These are phyloP conservation scores for Cylindrotheca closterium DNA, from an alignment of 108 stramenopile species.

Conservation along the genomic window DNA sequence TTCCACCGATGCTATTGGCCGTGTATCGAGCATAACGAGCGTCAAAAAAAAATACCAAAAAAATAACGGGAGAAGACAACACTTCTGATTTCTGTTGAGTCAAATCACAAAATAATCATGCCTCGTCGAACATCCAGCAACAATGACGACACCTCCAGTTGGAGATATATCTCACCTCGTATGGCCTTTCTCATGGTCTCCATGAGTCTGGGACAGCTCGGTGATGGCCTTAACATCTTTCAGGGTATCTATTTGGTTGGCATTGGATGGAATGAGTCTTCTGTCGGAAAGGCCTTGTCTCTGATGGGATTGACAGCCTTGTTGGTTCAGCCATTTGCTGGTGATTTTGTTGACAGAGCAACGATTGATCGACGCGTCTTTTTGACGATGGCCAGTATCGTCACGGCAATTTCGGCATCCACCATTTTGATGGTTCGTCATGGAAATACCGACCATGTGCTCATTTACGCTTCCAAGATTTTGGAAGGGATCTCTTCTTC, in stretches of 20 bases:
- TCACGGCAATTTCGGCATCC: conserved; percentile 77
- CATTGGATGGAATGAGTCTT: conserved; percentile 84
- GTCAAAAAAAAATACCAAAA: background rate
- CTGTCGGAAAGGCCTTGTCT: conserved; percentile 71
- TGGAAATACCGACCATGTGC: conserved; percentile 71
- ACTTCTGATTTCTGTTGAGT: background rate
- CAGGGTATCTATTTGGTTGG: conserved; percentile 86
- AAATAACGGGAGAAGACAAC: background rate
- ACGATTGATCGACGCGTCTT: conserved; percentile 72
- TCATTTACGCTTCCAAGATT: conserved; percentile 76
- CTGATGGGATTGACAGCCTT: conserved; percentile 85
- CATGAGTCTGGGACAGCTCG: conserved; percentile 73
- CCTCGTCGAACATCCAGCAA: background rate
- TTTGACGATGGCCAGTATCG: conserved; percentile 52
- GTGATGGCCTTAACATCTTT: conserved; percentile 76
- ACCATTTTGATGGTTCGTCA: conserved; percentile 73
- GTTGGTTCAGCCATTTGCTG: conserved; percentile 79
- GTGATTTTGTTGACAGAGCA: conserved; percentile 76
- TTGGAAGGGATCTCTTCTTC: conserved; percentile 78
- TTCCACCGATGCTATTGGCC: too few relatives aligned
- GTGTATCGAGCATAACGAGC: background rate
- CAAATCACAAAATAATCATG: background rate
- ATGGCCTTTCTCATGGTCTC: conserved; percentile 74
- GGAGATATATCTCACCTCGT: conserved; percentile 33
- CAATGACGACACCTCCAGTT: background rate